Base-by-base conservation (phyloP, 495 filamentous ascomycete species). In the Neurospora discreta region DNA sequence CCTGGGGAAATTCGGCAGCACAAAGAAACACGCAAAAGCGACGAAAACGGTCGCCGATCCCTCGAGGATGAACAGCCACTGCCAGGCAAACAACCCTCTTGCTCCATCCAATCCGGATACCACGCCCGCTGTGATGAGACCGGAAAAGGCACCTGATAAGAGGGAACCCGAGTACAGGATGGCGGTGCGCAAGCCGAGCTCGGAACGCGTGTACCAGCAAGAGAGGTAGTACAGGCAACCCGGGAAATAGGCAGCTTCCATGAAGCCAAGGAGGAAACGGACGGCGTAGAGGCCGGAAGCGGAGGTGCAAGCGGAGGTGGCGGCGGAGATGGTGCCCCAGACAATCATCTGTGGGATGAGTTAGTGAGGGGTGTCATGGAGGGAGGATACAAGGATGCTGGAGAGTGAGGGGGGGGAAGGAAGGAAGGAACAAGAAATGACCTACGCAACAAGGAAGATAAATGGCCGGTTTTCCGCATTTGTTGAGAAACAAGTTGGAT, bases 31-130 rank as follows among this genome's bases (percentile, higher is more conserved):
- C 36, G 78, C 75, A 39, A 83, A 76, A 13, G 82, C 83, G 44
- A 87, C 80, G 1, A 72, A 78, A 6, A 87, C 77, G 13, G 85
- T 89, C 70, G 83, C 81, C 18, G 80, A 86, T 68, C 92, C 92
- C 78, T 94, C 92, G 69, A 95, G 91, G 73, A 94, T 90, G 85
- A 93, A 93, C 20, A 93, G 80, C 91, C 91, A 93, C 68, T 84
- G 81, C 85, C 86, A 87, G 4, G 85, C 84, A 10, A 76, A 65
- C 3, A 84, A 70, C 13, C 85, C 85, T 7, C 80, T 78, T 10
- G 74, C 46, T 3, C 85, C 84, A 46, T 85, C 85, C 85, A 86
- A 81, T 42, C 85, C 82, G 18, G 75, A 78, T 5, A 79, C 84
- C 23, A 88, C 82, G 6, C 87, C 89, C 0, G 89, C 89, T 1